Conservation (phyloP, 768 basidiomycete species). For the Pleurotus citrinopileatus region DNA sequence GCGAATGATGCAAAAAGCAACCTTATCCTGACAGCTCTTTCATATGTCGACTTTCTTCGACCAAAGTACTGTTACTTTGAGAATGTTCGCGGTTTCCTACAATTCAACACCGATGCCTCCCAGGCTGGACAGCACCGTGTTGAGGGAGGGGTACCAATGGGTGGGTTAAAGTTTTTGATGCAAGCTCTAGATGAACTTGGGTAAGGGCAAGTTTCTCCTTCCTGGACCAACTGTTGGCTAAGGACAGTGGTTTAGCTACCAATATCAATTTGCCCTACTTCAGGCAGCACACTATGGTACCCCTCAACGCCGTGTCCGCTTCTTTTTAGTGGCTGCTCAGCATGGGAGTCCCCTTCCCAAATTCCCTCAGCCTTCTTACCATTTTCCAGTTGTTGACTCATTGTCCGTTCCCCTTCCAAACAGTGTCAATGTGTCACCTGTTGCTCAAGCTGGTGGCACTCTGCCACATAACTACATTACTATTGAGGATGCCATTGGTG, state of each 20-base stretch:
- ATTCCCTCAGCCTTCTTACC: slow-evolving; percentile 55
- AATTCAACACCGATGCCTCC: slow-evolving; percentile 36
- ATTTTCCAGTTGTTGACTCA: slow-evolving; percentile 38
- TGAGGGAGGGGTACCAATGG: slow-evolving; percentile 66
- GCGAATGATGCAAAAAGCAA: slow-evolving; percentile 69
- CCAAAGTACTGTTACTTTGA: slow-evolving; percentile 46
- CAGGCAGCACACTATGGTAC: slow-evolving; percentile 57
- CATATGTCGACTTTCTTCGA: slow-evolving; percentile 44
- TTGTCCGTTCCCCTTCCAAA: slow-evolving; percentile 53
- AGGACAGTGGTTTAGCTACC: slow-evolving; percentile 37
- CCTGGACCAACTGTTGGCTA: not conserved
- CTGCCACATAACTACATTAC: slow-evolving; percentile 58
- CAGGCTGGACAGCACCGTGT: slow-evolving; percentile 43
- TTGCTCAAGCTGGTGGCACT: slow-evolving; percentile 44
- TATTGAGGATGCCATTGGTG: slow-evolving; percentile 71
- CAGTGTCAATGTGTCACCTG: slow-evolving; percentile 36
- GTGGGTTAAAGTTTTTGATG: slow-evolving; percentile 67
- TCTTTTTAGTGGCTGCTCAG: slow-evolving; percentile 50
- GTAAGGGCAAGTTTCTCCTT: slow-evolving; percentile 31
- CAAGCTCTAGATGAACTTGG: slow-evolving; percentile 62
- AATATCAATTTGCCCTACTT: slow-evolving; percentile 45
- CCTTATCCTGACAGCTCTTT: slow-evolving; percentile 59
- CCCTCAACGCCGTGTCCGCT: slow-evolving; percentile 52
- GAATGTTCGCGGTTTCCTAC: slow-evolving; percentile 52
- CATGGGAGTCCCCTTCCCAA: slow-evolving; percentile 41